These are phyloP conservation scores for Fusarium albosuccineum DNA, from an alignment of 2,329 filamentous ascomycete genomes.

Conservation along the genomic window DNA sequence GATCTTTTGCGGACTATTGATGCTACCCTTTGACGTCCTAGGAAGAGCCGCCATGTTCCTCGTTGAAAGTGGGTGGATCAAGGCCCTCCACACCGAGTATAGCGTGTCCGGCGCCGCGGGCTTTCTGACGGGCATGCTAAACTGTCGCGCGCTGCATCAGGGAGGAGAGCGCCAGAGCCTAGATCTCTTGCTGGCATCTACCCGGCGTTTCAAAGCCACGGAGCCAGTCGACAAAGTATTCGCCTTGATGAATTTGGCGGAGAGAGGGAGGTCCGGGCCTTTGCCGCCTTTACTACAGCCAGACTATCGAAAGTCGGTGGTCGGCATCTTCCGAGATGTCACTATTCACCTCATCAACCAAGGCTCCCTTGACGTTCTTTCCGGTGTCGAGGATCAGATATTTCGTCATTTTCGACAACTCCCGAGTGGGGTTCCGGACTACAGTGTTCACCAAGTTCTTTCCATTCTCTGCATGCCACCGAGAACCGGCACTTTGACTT, in stretches of 20 bases:
- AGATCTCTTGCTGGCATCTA: slow-evolving; percentile 3
- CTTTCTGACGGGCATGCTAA: neutral
- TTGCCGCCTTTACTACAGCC: neutral
- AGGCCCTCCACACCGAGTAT: neutral
- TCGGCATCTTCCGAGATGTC: neutral
- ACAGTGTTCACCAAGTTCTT: neutral
- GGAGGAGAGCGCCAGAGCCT: neutral
- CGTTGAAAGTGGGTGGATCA: neutral
- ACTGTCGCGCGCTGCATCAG: neutral
- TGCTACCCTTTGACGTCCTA: neutral
- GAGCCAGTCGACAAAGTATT: slow-evolving; percentile 1
- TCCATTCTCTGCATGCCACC: slow-evolving; percentile 1
- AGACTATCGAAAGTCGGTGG: neutral
- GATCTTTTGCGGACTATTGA: neutral
- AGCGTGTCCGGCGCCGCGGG: neutral
- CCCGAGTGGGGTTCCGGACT: neutral
- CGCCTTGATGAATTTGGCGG: neutral
- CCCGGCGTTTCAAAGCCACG: neutral
- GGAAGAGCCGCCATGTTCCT: slow-evolving; percentile 1
- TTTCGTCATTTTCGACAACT: neutral
- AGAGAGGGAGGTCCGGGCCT: neutral
- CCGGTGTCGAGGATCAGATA: neutral
- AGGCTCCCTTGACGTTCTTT: neutral
- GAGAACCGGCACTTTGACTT: neutral
- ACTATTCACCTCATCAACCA: neutral